A percentile compares a stretch with the other conserved stretches of the same genome.
phyloP scores from a whole-genome alignment of 768 basidiomycete genomes.

The Leccinum uliginosum region DNA sequence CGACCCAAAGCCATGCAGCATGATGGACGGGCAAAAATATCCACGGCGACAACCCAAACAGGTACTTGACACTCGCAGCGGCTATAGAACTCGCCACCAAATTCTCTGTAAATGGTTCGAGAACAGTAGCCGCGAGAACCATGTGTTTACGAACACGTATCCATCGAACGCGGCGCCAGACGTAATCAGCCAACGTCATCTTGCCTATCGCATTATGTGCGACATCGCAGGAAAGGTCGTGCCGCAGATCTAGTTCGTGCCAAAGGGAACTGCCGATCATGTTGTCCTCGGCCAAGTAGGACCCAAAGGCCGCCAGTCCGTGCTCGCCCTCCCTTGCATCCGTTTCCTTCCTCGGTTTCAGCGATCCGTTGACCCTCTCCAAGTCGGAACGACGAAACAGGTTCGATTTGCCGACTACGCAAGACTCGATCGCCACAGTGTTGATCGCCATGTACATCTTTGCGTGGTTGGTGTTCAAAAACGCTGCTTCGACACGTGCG shows the following conservation, averaged over 20 bases:
- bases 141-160: conserved; percentile 95
- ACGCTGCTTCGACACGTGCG: conserved; percentile 85
- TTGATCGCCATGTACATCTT: conserved; percentile 98
- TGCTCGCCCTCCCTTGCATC: conserved; percentile 20
- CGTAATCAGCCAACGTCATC: conserved; percentile 81
- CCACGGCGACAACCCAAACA: conserved; percentile 50
- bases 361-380: conserved; percentile 64
- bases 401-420: conserved; percentile 96
- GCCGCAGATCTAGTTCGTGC: conserved; percentile 87
- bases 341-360: conserved; percentile 41
- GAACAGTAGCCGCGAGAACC: conserved; percentile 78
- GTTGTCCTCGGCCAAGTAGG: conserved; percentile 95
- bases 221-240: conserved; percentile 88
- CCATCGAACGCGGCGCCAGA: conserved; percentile 91
- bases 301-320: conserved; percentile 78
- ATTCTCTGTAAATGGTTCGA: conserved; percentile 93
- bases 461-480: conserved; percentile 94
- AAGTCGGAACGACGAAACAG: conserved; percentile 88
- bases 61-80: conserved; percentile 46
- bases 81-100: conserved; percentile 66
- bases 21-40: conserved; percentile 59
- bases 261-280: conserved; percentile 91
- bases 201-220: conserved; percentile 85
- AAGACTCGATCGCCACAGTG: conserved; percentile 83
- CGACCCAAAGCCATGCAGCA: conserved; percentile 67